These are phyloP conservation scores for Prasinococcaceae sp. DNA, from an alignment of 139 green algal genomes.

Conservation along the genomic window DNA sequence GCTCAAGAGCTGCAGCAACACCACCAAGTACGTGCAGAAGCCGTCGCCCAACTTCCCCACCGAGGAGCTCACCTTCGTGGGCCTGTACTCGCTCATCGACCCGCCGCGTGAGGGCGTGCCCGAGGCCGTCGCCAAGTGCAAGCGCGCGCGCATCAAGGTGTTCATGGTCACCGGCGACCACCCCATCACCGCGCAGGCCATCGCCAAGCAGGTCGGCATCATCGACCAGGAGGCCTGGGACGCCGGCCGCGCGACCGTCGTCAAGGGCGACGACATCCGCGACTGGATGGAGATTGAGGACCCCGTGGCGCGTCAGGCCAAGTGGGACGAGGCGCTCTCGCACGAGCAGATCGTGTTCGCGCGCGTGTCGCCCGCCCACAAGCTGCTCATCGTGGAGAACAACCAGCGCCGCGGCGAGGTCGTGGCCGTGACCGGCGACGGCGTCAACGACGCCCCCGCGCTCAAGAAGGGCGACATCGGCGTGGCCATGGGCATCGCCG, in stretches of 20 bases:
- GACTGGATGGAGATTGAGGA: slow-evolving; percentile 42
- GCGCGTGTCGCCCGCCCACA: slow-evolving; percentile 42
- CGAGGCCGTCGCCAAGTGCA: slow-evolving; percentile 48
- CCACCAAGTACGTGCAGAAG: slow-evolving; percentile 37
- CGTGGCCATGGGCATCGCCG: slow-evolving; percentile 55
- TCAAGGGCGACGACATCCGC: slow-evolving; percentile 58
- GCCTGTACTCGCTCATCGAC: slow-evolving; percentile 65
- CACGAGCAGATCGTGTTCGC: slow-evolving; percentile 57
- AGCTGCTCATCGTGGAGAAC: slow-evolving; percentile 50
- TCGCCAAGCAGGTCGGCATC: slow-evolving; percentile 44
- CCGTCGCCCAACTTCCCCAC: slow-evolving; percentile 46
- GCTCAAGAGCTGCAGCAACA: slow-evolving; percentile 36
- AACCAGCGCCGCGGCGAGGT: slow-evolving; percentile 16
- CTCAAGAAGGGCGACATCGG: slow-evolving; percentile 61
- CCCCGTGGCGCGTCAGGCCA: slow-evolving; percentile 25
- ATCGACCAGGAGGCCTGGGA: slow-evolving; percentile 45
- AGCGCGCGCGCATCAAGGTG: slow-evolving; percentile 42
- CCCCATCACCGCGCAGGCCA: slow-evolving; percentile 53
- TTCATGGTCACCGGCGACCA: slow-evolving; percentile 73
- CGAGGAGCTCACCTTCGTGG: slow-evolving; percentile 46
- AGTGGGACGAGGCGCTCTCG: slow-evolving; percentile 49
- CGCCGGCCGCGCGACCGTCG: slow-evolving; percentile 34
- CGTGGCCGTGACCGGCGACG: slow-evolving; percentile 22
- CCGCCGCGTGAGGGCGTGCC: slow-evolving; percentile 51
- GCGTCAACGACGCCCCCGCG: slow-evolving; percentile 71